phyloP scores from a whole-genome alignment of 495 filamentous ascomycete genomes.

The Ramalina intermedia region DNA sequence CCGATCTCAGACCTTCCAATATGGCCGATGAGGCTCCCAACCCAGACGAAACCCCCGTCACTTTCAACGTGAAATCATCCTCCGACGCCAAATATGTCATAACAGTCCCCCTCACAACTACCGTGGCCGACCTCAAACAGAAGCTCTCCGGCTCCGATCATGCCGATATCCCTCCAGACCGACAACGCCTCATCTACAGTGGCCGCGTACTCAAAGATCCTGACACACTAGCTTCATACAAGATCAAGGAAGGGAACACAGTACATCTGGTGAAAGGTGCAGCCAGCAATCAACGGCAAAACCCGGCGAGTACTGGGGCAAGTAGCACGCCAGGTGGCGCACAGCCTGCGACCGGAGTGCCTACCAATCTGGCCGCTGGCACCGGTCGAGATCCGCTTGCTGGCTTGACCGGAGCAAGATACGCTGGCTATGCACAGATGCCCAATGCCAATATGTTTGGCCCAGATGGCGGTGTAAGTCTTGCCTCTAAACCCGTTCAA shows the following conservation, averaged over 20 bases:
- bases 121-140: slow-evolving; percentile 73
- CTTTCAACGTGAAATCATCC: slow-evolving; percentile 88
- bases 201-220: slow-evolving; percentile 90
- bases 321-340: slow-evolving; percentile 35
- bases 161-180: slow-evolving; percentile 69
- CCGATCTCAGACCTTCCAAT: neutral
- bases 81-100: slow-evolving; percentile 71
- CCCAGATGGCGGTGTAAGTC: slow-evolving; percentile 87
- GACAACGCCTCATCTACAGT: slow-evolving; percentile 93
- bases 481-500: neutral
- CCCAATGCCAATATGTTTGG: slow-evolving; percentile 86
- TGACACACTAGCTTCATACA: slow-evolving; percentile 71
- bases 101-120: slow-evolving; percentile 61
- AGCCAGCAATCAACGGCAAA: slow-evolving; percentile 67
- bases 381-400: slow-evolving; percentile 84
- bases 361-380: slow-evolving; percentile 81
- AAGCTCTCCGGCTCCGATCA: slow-evolving; percentile 69
- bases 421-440: slow-evolving; percentile 81
- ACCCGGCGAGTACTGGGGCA: slow-evolving; percentile 34
- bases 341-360: slow-evolving; percentile 43
- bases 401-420: slow-evolving; percentile 82
- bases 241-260: slow-evolving; percentile 91
- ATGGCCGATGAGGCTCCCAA: slow-evolving; percentile 31
- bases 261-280: slow-evolving; percentile 94
- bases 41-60: slow-evolving; percentile 46